Evolutionary conservation across 1,284 basidiomycete genomes (phyloP).

Genomic region (Austroboletus rostrupii): DNA sequence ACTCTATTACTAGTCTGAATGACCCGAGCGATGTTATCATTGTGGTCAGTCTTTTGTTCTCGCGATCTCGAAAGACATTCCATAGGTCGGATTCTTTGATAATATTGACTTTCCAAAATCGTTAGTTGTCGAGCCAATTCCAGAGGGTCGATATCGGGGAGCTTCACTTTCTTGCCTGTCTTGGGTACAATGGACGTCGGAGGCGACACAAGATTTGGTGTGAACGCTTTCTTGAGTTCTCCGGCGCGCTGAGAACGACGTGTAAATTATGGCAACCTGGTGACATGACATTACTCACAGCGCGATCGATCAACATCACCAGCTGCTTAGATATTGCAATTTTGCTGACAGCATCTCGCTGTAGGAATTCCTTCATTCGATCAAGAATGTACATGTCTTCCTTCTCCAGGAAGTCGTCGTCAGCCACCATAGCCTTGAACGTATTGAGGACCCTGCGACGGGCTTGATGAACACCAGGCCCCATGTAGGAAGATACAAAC

Average conservation of each 20-base stretch:
- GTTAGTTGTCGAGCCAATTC: slow-evolving; percentile 95
- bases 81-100: slow-evolving; percentile 85
- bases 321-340: slow-evolving; percentile 73
- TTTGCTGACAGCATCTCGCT: slow-evolving; percentile 59
- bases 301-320: slow-evolving; percentile 67
- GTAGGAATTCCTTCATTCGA: slow-evolving; percentile 74
- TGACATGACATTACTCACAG: slow-evolving; percentile 47
- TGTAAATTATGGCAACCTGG: slow-evolving; percentile 20
- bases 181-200: slow-evolving; percentile 80
- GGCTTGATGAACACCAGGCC: slow-evolving; percentile 3
- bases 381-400: slow-evolving; percentile 77
- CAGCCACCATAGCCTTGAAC: slow-evolving; percentile 76
- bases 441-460: slow-evolving; percentile 72
- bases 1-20: slow-evolving; percentile 92
- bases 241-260: slow-evolving; percentile 46
- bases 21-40: slow-evolving; percentile 84
- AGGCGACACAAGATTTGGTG: slow-evolving; percentile 49
- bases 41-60: slow-evolving; percentile 68
- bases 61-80: slow-evolving; percentile 86
- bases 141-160: slow-evolving; percentile 85
- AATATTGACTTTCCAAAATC: slow-evolving; percentile 86
- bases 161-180: slow-evolving; percentile 70
- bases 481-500: slow-evolving; percentile 20
- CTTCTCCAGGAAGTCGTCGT: slow-evolving; percentile 78
- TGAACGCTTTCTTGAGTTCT: slow-evolving; percentile 48